Evolutionary conservation across 257 asterid genomes (phyloP), one percentile per base, ranked within the genome.

Genomic region (Echites panduratus): DNA sequence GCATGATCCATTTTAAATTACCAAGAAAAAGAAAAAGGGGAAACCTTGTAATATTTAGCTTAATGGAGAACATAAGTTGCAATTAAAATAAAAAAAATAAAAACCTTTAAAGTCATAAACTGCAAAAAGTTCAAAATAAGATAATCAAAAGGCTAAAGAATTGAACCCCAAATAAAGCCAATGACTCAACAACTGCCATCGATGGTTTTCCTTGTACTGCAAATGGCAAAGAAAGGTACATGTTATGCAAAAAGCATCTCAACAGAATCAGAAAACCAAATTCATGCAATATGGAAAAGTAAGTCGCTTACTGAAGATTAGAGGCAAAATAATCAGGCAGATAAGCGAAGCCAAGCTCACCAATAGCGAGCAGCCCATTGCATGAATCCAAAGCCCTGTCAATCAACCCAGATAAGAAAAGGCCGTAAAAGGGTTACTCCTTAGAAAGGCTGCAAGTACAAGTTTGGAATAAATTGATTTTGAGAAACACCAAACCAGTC

Each of bases 301-400:
- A 73, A 64, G 78, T 74, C 35, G 85, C 96, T 89, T 80, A 94
- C 99, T 73, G 80, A 91, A 89, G 67, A 94, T 76, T 58, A 94
- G 17, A 72, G 99, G 99, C 87, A 94, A 87, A 78, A 94, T 67
- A 82, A 94, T 79, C 85, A 94, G 89, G 90, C 99, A 94, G 73
- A 94, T 85, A 73, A 94, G 97, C 29, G 99, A 94, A 77, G 99
- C 97, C 89, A 94, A 73, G 96, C 99, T 94, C 87, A 94, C 99
- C 90, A 94, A 82, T 59, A 94, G 89, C 38, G 99, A 94, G 85
- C 99, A 94, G 53, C 89, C 89, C 96, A 94, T 92, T 63, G 99
- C 98, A 75, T 80, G 77, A 82, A 87, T 69, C 99, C 99, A 94
- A 52, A 94, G 97, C 56, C 90, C 99, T 94, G 85, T 40, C 76